A percentile compares a stretch with the other conserved stretches of the same genome.
Conservation (phyloP, 306 rosid genomes). For the Vigna trinervia region DNA sequence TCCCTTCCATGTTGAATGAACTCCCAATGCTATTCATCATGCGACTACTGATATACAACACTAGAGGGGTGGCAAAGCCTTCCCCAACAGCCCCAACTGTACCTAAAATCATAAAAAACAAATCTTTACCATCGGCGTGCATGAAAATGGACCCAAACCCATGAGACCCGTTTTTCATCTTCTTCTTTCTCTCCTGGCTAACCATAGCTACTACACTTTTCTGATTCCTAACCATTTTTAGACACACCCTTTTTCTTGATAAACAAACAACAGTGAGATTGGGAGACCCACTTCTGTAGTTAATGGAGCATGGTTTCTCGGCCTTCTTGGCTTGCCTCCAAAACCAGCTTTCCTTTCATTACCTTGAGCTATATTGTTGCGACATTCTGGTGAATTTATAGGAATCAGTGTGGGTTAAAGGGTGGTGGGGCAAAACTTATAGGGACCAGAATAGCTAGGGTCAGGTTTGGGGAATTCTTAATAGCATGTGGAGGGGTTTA, state of each 20-base stretch:
- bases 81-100: slow-evolving; percentile 65
- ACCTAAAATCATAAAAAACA: slow-evolving; percentile 58
- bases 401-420: slow-evolving; percentile 27
- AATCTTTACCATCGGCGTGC: slow-evolving; percentile 66
- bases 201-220: background rate
- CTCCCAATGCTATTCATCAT: slow-evolving; percentile 51
- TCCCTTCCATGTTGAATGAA: background rate
- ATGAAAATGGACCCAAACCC: slow-evolving; percentile 61
- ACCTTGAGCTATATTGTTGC: slow-evolving; percentile 17
- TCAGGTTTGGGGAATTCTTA: slow-evolving; percentile 26
- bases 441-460: slow-evolving; percentile 20
- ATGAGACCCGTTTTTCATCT: slow-evolving; percentile 42
- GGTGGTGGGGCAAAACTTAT: slow-evolving; percentile 33
- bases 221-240: slow-evolving; percentile 27
- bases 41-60: slow-evolving; percentile 23
- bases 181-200: slow-evolving; percentile 26
- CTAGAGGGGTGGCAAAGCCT: slow-evolving; percentile 63
- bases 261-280: slow-evolving; percentile 37
- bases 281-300: slow-evolving; percentile 7
- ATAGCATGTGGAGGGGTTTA: slow-evolving; percentile 32
- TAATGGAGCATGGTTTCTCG: slow-evolving; percentile 2
- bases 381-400: slow-evolving; percentile 37
- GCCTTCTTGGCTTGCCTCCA: slow-evolving; percentile 16
- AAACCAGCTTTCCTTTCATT: slow-evolving; percentile 27
- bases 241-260: slow-evolving; percentile 1